phyloP scores from a whole-genome alignment of 1,284 basidiomycete species.

The Uromyces viciae-fabae region DNA sequence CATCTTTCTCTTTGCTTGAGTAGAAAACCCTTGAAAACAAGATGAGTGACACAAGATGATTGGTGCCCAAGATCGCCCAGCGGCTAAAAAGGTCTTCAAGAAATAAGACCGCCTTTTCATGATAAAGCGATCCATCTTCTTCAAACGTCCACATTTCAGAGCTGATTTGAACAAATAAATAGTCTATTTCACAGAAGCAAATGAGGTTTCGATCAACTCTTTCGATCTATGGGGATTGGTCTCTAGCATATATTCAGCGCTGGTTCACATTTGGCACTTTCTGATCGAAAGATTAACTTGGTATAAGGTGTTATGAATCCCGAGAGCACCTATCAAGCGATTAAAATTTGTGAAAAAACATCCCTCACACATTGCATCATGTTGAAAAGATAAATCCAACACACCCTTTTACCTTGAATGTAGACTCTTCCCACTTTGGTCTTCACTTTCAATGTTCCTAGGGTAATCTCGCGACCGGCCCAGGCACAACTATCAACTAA shows the following conservation, averaged over 20 bases:
- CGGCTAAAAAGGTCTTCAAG: conserved; percentile 75
- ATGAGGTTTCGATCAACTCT: not conserved
- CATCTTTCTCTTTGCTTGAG: conserved; percentile 73
- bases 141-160: conserved; percentile 96
- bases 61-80: conserved; percentile 77
- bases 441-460: conserved; percentile 37
- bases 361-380: not conserved
- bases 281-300: conserved; percentile 81
- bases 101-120: conserved; percentile 88
- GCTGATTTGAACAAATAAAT: conserved; percentile 88
- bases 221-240: not conserved
- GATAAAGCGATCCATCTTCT: conserved; percentile 90
- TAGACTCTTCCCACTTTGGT: conserved; percentile 40
- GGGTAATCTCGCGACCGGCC: conserved; percentile 36
- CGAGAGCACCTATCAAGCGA: conserved; percentile 64
- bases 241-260: not conserved
- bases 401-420: conserved; percentile 39
- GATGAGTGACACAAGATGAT: conserved; percentile 89
- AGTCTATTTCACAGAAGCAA: conserved; percentile 53
- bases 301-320: conserved; percentile 77
- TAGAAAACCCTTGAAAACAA: conserved; percentile 93
- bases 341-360: not conserved
- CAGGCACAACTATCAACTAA: conserved; percentile 42
- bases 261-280: conserved; percentile 70
- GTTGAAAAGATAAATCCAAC: conserved; percentile 24